Conservation (phyloP, 371 early-diverging fungal species). For the Actinomortierella wolfii region DNA sequence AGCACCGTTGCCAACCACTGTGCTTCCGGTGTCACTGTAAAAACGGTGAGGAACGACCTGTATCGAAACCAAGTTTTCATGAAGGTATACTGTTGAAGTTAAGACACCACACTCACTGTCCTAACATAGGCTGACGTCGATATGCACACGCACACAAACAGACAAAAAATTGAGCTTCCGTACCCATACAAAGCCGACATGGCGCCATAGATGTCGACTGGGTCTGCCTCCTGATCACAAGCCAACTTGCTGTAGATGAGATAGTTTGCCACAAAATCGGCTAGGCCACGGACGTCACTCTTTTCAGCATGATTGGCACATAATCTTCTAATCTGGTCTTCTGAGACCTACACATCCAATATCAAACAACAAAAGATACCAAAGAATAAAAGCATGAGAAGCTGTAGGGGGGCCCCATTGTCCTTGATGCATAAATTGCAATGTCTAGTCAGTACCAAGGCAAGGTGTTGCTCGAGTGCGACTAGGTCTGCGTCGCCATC, state of each 20-base stretch:
- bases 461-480: too few relatives aligned
- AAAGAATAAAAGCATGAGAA: too few relatives aligned
- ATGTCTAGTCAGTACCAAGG: too few relatives aligned
- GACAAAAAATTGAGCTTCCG: not conserved
- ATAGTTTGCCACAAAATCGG: constrained; percentile 24
- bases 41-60: constrained; percentile 28
- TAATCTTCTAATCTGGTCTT: constrained; percentile 16
- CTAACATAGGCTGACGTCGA: not conserved
- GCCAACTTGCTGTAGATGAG: constrained; percentile 24
- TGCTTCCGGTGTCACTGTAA: constrained; percentile 11
- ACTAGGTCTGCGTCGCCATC: too few relatives aligned
- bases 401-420: too few relatives aligned
- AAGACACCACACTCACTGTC: not conserved
- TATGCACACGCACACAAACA: not conserved
- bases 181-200: constrained; percentile 33
- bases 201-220: constrained; percentile 23
- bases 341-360: constrained; percentile 22
- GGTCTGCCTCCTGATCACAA: constrained; percentile 14
- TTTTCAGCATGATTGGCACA: constrained; percentile 12
- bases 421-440: too few relatives aligned
- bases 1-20: constrained; percentile 28
- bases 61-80: not conserved
- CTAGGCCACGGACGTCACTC: constrained; percentile 9
- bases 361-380: too few relatives aligned
- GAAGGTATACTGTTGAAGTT: not conserved